Evolutionary conservation across 164 flowering plant species (phyloP).

Genomic region (Cinnamomum micranthum): DNA sequence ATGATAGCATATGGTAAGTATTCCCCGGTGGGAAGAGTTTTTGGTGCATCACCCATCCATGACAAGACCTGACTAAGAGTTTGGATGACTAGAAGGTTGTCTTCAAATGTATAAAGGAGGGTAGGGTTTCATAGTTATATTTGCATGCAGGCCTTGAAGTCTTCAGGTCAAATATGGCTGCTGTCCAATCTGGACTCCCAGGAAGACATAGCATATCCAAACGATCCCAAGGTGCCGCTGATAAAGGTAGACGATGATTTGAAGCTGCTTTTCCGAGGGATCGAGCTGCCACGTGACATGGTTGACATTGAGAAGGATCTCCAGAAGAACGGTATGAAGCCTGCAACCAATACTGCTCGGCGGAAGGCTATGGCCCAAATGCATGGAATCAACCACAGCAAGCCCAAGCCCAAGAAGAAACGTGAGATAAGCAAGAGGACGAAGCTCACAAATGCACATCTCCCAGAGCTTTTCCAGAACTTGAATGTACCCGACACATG

Average conservation of each 20-base stretch:
- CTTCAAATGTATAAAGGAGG: no score
- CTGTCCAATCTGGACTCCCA: conserved; percentile 51
- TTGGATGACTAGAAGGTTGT: background rate
- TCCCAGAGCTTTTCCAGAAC: conserved; percentile 41
- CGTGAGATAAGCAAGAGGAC: conserved; percentile 43
- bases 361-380: conserved; percentile 47
- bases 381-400: conserved; percentile 30
- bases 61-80: background rate
- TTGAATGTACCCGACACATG: conserved; percentile 15
- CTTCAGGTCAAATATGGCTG: conserved; percentile 43
- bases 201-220: conserved; percentile 52
- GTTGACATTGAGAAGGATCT: conserved; percentile 54
- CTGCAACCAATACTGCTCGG: conserved; percentile 50
- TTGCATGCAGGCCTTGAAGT: conserved; percentile 34
- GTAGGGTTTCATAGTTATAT: background rate
- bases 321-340: conserved; percentile 55
- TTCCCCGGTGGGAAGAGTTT: background rate
- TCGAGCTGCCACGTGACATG: conserved; percentile 54
- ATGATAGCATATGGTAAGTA: background rate
- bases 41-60: background rate
- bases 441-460: conserved; percentile 45
- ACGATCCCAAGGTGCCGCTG: conserved; percentile 33
- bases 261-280: conserved; percentile 36
- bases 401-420: conserved; percentile 43
- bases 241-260: conserved; percentile 52